Evolutionary conservation across 345 rosid species (phyloP), one percentile per base, ranked within the genome.

Genomic region (Citrus cavaleriei): DNA sequence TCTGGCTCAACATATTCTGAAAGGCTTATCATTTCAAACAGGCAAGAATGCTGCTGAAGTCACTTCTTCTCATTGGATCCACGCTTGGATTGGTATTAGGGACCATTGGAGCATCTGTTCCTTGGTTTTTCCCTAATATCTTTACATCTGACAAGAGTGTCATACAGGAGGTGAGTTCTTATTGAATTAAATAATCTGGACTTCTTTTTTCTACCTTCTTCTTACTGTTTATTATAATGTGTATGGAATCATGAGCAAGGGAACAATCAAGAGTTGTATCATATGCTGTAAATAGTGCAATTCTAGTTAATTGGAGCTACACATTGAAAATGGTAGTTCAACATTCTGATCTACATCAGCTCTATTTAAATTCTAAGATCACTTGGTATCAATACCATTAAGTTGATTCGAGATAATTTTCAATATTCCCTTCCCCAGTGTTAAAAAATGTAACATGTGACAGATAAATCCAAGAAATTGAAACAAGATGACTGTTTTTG

Each of bases 21-120:
- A 76, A 30, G 24, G 32, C 62, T 65, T 81, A 69, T 78, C n/a
- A 38, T 58, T 30, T 81, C n/a, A 76, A 83, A 79, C 85, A 95
- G 97, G 95, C 97, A 58, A 88, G 92, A 80, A 85, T 78, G 91
- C 88, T 95, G 83, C 84, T 92, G 49, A 93, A 92, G 82, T 95
- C 99, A 16, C 95, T 93, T 25, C 74, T 90, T 72, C 81, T 89
- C 38, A 92, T 90, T 63, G 98, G 93, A 32, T 87, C 91, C 38
- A 85, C 89, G 8, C 80, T 87, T 67, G 96, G 99, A 73, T 38
- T 90, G 75, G 81, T 82, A 32, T 74, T 93, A 12, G 97, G 91
- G 78, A 78, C 67, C 70, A 79, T 88, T 73, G 97, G 93, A 79
- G 87, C 90, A 38, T 79, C 84, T 70, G 84, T 95, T 81, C 97